These are phyloP conservation scores for Volvox africanus DNA, from an alignment of 139 green algal species.

Conservation along the genomic window DNA sequence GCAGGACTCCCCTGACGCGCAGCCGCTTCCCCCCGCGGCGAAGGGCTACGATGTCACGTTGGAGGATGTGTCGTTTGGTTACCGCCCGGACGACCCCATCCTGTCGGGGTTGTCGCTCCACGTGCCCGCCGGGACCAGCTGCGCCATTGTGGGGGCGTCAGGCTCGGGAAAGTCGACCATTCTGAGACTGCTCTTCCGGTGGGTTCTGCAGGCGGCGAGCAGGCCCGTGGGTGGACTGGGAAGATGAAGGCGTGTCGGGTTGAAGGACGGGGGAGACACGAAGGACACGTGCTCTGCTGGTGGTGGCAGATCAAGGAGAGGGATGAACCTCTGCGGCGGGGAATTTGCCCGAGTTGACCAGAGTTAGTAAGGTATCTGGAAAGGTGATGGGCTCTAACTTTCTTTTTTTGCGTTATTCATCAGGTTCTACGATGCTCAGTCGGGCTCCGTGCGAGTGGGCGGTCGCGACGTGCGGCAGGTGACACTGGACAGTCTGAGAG, in stretches of 20 bases:
- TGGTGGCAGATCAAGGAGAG: too few relatives aligned
- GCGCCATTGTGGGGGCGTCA: constrained; percentile 91
- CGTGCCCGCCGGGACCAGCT: constrained; percentile 82
- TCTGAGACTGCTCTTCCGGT: constrained; percentile 71
- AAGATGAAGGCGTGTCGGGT: too few relatives aligned
- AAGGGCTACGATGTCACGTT: constrained; percentile 71
- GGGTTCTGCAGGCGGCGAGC: neutral
- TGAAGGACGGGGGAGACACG: too few relatives aligned
- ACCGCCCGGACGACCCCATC: constrained; percentile 73
- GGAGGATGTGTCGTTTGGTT: constrained; percentile 79
- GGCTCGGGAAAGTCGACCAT: constrained; percentile 86
- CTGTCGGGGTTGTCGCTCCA: constrained; percentile 58
- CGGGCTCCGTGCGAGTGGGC: constrained; percentile 75
- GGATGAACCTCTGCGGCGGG: too few relatives aligned
- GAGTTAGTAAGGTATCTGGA: too few relatives aligned
- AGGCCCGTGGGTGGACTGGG: neutral
- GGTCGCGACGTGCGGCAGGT: constrained; percentile 76
- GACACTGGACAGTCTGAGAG: constrained; percentile 66
- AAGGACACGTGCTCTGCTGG: too few relatives aligned
- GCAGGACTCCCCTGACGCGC: constrained; percentile 54
- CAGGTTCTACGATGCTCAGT: constrained; percentile 89
- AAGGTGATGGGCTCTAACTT: too few relatives aligned
- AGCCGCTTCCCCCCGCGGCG: constrained; percentile 51
- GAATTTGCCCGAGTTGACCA: too few relatives aligned
- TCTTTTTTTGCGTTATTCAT: too few relatives aligned